A percentile compares a stretch with the other conserved stretches of the same genome.
phyloP scores from a whole-genome alignment of 805 yeast species.

The Candida sakaeoensis region DNA sequence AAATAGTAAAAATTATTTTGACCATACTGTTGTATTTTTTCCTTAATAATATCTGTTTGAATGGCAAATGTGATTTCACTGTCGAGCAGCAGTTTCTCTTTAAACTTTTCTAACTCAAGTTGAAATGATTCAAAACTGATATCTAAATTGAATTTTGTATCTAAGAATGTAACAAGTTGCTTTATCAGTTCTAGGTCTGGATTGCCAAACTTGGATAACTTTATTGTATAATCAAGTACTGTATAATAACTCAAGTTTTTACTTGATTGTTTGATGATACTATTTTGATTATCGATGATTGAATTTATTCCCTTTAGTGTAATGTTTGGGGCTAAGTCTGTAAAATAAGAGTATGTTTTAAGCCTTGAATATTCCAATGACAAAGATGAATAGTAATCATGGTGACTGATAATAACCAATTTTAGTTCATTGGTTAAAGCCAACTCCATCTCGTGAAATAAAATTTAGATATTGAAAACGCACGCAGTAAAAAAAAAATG shows the following conservation, averaged over 20 bases:
- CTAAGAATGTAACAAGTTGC: background rate
- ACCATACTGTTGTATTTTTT: slow-evolving; percentile 2
- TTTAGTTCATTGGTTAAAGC: slow-evolving; percentile 9
- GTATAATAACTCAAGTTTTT: background rate
- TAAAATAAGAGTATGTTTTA: slow-evolving; percentile 7
- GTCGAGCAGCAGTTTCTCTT: too few relatives aligned
- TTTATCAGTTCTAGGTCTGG: background rate
- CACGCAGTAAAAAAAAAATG: background rate
- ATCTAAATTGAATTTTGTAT: background rate
- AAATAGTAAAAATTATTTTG: slow-evolving; percentile 10
- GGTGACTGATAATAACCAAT: slow-evolving; percentile 10
- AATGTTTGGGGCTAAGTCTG: slow-evolving; percentile 6
- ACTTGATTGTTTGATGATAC: background rate
- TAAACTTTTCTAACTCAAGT: background rate
- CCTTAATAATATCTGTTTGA: background rate
- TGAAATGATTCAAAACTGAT: background rate
- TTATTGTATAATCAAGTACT: background rate
- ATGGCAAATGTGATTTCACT: background rate
- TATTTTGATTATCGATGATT: background rate
- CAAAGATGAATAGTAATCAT: slow-evolving; percentile 7
- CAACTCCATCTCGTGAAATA: background rate
- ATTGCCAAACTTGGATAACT: background rate
- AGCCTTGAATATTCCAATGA: slow-evolving; percentile 5
- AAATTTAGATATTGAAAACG: background rate
- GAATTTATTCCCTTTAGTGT: slow-evolving; percentile 1